These are phyloP conservation scores for Mariannaea elegans DNA, from an alignment of 2,329 filamentous ascomycete species.

Conservation along the genomic window DNA sequence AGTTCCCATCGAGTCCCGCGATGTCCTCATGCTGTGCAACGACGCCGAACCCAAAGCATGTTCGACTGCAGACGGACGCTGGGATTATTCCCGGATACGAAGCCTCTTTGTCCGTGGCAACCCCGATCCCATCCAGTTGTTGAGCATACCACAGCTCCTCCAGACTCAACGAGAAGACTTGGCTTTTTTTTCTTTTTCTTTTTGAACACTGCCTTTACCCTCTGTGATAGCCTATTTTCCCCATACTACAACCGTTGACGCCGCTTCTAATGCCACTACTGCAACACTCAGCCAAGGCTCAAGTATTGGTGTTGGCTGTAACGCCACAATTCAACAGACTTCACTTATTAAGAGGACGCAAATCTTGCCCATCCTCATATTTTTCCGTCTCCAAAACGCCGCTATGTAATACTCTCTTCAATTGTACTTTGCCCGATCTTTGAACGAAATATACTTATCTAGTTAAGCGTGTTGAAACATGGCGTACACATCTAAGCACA, in stretches of 20 bases:
- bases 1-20: slow-evolving; percentile 1
- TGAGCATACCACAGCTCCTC: background rate
- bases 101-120: background rate
- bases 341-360: background rate
- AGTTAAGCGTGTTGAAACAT: background rate
- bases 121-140: background rate
- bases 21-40: slow-evolving; percentile 11
- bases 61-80: background rate
- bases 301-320: background rate
- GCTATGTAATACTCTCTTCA: background rate
- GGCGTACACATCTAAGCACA: background rate
- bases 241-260: background rate
- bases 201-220: background rate
- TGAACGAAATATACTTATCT: background rate
- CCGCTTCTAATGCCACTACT: background rate
- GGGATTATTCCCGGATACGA: slow-evolving; percentile 8
- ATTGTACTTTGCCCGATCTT: background rate
- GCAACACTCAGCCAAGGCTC: background rate
- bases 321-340: background rate
- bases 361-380: background rate
- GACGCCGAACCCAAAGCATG: slow-evolving; percentile 11
- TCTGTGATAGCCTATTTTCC: background rate
- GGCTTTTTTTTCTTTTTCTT: background rate
- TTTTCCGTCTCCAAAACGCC: background rate
- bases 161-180: background rate